These are phyloP conservation scores for Verticillium nonalfalfae DNA, from an alignment of 2,329 filamentous ascomycete genomes.

Conservation along the genomic window DNA sequence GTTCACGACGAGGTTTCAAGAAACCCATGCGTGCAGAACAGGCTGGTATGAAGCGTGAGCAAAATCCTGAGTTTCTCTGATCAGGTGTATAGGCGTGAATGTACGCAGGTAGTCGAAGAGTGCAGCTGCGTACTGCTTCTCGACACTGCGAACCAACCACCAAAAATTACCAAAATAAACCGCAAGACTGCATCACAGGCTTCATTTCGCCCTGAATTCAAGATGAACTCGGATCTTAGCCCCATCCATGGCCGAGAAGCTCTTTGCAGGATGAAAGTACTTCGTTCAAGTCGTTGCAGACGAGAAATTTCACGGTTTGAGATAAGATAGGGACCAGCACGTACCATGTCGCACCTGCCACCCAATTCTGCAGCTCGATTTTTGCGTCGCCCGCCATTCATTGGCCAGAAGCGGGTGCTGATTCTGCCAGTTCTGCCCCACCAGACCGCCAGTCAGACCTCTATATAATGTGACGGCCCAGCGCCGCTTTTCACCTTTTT, in stretches of 20 bases:
- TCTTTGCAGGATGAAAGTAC: neutral
- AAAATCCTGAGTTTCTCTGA: no score
- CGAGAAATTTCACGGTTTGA: neutral
- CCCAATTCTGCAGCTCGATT: neutral
- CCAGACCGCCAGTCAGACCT: neutral
- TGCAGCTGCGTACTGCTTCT: no score
- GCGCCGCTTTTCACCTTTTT: conserved; percentile 24
- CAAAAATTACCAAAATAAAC: no score
- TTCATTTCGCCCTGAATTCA: no score
- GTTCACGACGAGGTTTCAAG: neutral
- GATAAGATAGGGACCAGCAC: neutral
- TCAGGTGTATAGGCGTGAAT: no score
- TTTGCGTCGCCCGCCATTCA: neutral
- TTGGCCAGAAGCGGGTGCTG: neutral
- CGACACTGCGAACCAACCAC: no score
- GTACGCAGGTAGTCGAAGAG: no score
- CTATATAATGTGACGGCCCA: conserved; percentile 32
- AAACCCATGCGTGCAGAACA: neutral
- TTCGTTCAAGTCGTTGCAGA: neutral
- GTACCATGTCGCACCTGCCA: neutral
- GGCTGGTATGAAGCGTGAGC: no score
- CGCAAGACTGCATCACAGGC: no score
- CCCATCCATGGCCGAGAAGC: neutral
- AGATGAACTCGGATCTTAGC: neutral
- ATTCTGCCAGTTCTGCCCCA: neutral